phyloP scores from a whole-genome alignment of 768 basidiomycete species.

The Hydnum rufescens region DNA sequence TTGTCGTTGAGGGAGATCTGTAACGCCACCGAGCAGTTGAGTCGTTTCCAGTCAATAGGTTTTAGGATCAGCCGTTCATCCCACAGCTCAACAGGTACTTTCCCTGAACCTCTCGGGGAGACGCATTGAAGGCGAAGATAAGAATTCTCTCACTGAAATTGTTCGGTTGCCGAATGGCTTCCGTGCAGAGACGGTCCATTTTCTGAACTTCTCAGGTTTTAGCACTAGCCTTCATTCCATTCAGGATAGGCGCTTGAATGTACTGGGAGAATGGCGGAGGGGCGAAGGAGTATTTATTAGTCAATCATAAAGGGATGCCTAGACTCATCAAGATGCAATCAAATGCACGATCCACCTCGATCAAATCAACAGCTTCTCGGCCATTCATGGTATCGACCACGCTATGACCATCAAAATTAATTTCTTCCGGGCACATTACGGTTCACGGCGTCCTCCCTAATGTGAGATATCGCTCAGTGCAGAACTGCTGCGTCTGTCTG shows the following conservation, averaged over 20 bases:
- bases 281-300: background rate
- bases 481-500: background rate
- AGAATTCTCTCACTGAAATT: conserved; percentile 45
- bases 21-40: conserved; percentile 43
- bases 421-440: conserved; percentile 49
- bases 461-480: background rate
- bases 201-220: conserved; percentile 45
- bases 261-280: background rate
- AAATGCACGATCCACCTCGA: conserved; percentile 37
- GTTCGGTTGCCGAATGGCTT: conserved; percentile 22
- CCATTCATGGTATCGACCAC: conserved; percentile 54
- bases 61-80: conserved; percentile 70
- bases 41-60: conserved; percentile 58
- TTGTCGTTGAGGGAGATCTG: conserved; percentile 31
- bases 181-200: conserved; percentile 3
- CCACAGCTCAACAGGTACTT: conserved; percentile 32
- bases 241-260: conserved; percentile 59
- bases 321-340: conserved; percentile 72
- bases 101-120: conserved; percentile 37
- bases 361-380: conserved; percentile 46
- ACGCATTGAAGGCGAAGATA: conserved; percentile 68
- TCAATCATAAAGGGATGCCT: conserved; percentile 15
- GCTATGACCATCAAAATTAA: conserved; percentile 42
- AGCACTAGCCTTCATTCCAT: conserved; percentile 49
- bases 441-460: conserved; percentile 55